Base-by-base conservation (phyloP, 768 basidiomycete species). In the Lanmaoa pseudosensibilis region DNA sequence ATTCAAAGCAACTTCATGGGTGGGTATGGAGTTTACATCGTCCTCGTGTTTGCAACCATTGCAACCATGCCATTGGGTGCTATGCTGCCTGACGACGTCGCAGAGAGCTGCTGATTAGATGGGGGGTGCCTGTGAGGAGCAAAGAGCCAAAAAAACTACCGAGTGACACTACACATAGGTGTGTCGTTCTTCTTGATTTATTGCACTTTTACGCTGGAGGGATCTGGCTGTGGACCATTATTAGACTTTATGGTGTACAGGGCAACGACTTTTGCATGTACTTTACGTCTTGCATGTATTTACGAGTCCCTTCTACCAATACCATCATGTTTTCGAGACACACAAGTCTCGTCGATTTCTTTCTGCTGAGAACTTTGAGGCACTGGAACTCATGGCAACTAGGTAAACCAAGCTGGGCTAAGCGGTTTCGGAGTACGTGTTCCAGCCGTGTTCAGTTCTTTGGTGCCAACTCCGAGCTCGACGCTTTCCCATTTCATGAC, bases 21-120 rank as follows among this genome's bases (percentile, higher is more conserved):
- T 33, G 76, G 76, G 10, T 57, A 68, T 55, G 65, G 69, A 5
- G 75, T 78, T 15, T 78, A 77, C 36, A 19, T 58, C 15, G 38
- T 76, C 27, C 56, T 70, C 25, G 27, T 71, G 11, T 43, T 62
- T 9, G 49, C 46, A 7, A 19, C 50, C 18, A 38, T 68, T 47
- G 55, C 50, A 19, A 60, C 68, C 23, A 38, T 56, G 40, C 68
- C 58, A 4, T 33, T 69, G 53, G 30, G 58, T 27, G 58, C 63
- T 12, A 70, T 61, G 59, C 23, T 69, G 19, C 68, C 68, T 2
- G 48, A 50, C 23, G 50, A 69, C 5, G 45, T 64, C n/a, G 43
- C 46, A 23, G 67, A 59, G 23, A 36, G 62, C 13, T 61, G 59
- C 25, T 69, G 57, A 58, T 46, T 36, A 30, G 38, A 41, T 8